Percentiles rank a stretch among this genome's conserved stretches.
These are phyloP conservation scores for Canavalia gladiata DNA, from an alignment of 306 rosid genomes.

Conservation along the genomic window DNA sequence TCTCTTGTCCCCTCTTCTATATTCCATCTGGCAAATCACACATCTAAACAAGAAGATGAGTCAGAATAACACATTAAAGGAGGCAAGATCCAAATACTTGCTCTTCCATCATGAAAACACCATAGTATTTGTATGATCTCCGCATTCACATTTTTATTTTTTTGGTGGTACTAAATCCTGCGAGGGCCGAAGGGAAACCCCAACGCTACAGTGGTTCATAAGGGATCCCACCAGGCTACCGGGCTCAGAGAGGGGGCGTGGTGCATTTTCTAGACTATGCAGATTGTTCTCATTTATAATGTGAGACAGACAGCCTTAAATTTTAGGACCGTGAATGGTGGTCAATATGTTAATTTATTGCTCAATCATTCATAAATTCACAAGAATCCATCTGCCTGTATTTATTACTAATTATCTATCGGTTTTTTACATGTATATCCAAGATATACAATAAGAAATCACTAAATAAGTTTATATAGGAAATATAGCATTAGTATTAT, in stretches of 20 bases:
- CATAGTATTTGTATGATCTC: not conserved
- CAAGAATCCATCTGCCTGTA: not conserved
- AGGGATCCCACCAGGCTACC: too few relatives aligned
- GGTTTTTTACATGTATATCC: too few relatives aligned
- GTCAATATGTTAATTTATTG: constrained; percentile 4
- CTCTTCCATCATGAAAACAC: not conserved
- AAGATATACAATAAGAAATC: too few relatives aligned
- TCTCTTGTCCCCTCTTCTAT: constrained; percentile 69
- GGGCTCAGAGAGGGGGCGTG: not conserved
- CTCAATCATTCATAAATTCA: constrained; percentile 1
- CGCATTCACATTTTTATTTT: not conserved
- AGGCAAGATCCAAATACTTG: constrained; percentile 31
- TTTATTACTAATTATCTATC: not conserved
- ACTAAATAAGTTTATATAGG: too few relatives aligned
- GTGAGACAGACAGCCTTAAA: constrained; percentile 23
- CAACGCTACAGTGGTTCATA: not conserved
- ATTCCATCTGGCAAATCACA: constrained; percentile 90
- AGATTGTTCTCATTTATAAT: too few relatives aligned
- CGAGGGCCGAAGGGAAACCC: not conserved
- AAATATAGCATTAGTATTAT: too few relatives aligned
- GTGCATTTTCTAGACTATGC: too few relatives aligned
- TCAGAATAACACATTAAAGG: constrained; percentile 11
- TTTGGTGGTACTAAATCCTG: not conserved
- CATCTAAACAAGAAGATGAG: constrained; percentile 58
- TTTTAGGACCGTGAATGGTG: not conserved